Base-by-base conservation (phyloP, 768 basidiomycete genomes). In the Nevesoporus exiguus region DNA sequence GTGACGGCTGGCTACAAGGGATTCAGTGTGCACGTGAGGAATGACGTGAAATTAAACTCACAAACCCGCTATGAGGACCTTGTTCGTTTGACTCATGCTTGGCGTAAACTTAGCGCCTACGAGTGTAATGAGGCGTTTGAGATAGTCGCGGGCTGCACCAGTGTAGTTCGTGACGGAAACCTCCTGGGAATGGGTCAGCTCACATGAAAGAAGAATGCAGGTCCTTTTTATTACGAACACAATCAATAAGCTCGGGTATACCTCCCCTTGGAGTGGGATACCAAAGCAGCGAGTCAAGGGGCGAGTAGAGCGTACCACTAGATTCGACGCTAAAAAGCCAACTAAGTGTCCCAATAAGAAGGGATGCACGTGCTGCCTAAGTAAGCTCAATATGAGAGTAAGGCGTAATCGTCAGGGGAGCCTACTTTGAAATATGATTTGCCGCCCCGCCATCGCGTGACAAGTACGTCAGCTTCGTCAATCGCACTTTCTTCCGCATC, bases 131-230 rank as follows among this genome's bases (percentile, higher is more conserved):
- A 98, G 74, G 57, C 83, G 85, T 73, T 93, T 93, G 47, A 98
- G 77, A 64, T 95, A 95, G 49, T 96, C 93, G 3, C 93, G 79
- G 7, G 89, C 80, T 34, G 86, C 83, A 3, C 94, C 93, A 0
- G 90, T 88, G 66, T 94, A 96, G 65, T 95, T 95, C 0, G 93
- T 93, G 1, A 96, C 77, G 0, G 93, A 90, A 51, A 96, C 84
- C 59, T 82, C 77, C 89, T 93, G 56, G 2, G 47, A 48, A 24
- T 14, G 8, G 3, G 3, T 29, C n/a, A 48, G 47, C 31, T 36
- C 53, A 21, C 27, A 58, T 6, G 34, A 42, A 31, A 8, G 29
- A 14, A 19, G 29, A 14, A 24, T 2, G 5, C 13, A 14, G 51
- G 10, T 9, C 11, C 2, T 19, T 19, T 43, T 4, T 19, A 21